Percentiles rank a stretch among this genome's conserved stretches.
Conservation (phyloP, 2,329 filamentous ascomycete species). For the Venturia carpophila region DNA sequence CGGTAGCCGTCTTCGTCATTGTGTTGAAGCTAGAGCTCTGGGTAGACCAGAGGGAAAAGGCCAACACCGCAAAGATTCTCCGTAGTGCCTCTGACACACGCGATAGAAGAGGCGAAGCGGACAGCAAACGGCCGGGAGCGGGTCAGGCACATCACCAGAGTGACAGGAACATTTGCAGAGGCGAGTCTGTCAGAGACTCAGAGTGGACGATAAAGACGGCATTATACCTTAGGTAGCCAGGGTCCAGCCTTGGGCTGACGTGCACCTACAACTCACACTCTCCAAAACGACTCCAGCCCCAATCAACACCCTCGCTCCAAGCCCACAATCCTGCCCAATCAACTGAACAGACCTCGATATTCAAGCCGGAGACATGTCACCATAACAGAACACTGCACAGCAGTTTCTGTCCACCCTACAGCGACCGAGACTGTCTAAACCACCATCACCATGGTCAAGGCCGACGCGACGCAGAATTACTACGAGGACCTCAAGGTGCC, state of each 20-base stretch:
- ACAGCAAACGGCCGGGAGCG: neutral
- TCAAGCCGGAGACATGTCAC: neutral
- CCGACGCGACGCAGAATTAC: conserved; percentile 65
- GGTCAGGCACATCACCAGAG: neutral
- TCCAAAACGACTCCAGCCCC: too few species aligned
- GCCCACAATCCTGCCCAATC: neutral
- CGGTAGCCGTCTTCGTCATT: neutral
- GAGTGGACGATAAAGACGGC: too few species aligned
- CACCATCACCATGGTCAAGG: conserved; percentile 51
- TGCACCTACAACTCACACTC: too few species aligned
- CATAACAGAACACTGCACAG: neutral
- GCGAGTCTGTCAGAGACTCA: neutral
- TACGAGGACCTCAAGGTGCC: conserved; percentile 75
- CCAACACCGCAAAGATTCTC: too few species aligned
- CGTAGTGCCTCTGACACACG: neutral
- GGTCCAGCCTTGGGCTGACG: neutral
- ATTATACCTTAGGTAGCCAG: neutral
- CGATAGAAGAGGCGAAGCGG: neutral
- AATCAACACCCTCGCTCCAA: neutral
- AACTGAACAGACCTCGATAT: neutral
- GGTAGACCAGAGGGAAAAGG: too few species aligned
- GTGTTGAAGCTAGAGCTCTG: neutral
- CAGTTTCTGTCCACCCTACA: neutral
- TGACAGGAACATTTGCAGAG: neutral
- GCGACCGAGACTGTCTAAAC: neutral